Conservation (phyloP, 331 rosid genomes). For the Pyracantha coccinea region DNA sequence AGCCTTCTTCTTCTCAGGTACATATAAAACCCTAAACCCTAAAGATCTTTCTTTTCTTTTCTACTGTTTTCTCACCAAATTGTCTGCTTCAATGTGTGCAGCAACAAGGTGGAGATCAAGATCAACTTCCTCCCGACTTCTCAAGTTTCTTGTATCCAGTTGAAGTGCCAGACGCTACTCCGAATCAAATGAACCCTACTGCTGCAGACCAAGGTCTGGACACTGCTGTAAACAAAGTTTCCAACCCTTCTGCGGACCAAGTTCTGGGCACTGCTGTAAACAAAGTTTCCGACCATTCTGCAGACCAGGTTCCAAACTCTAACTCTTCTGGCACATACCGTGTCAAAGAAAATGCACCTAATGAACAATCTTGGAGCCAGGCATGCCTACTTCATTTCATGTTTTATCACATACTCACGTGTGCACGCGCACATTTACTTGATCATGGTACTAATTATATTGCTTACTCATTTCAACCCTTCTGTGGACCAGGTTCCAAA, state of each 20-base stretch:
- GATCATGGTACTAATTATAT: not conserved
- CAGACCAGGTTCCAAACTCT: constrained; percentile 9
- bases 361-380: constrained; percentile 16
- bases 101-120: constrained; percentile 6
- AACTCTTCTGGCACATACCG: not conserved
- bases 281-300: not conserved
- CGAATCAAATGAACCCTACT: not conserved
- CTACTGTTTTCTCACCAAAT: not conserved
- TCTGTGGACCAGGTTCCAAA: not conserved
- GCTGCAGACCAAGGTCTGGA: not conserved
- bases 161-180: not conserved
- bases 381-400: constrained; percentile 1
- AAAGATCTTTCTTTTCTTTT: not conserved
- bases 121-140: not conserved
- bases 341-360: not conserved
- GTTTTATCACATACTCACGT: not conserved
- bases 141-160: not conserved
- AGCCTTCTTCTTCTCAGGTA: constrained; percentile 2
- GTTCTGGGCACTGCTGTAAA: too few relatives aligned
- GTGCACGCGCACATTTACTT: not conserved
- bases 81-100: not conserved
- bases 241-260: not conserved
- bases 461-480: not conserved
- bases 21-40: not conserved
- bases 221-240: not conserved